phyloP scores from a whole-genome alignment of 192 early-diverging fungal species.

The Fimicolochytrium jonesii region DNA sequence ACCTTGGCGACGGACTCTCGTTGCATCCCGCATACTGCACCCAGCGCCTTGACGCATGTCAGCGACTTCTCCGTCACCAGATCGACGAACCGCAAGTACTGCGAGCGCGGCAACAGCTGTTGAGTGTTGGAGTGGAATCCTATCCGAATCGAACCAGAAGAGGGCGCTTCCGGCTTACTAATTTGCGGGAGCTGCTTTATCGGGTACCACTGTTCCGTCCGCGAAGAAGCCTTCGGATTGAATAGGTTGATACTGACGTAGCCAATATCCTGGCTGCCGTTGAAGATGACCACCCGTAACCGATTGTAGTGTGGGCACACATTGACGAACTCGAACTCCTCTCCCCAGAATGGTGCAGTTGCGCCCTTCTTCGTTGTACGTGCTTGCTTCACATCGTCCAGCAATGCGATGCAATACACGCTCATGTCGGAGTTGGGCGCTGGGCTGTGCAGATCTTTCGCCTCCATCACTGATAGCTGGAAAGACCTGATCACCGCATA shows the following conservation, averaged over 20 bases:
- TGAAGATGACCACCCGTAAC: conserved; percentile 28
- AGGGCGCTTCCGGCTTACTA: not conserved
- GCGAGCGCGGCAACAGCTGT: conserved; percentile 27
- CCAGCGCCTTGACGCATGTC: conserved; percentile 32
- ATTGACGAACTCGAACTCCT: conserved; percentile 34
- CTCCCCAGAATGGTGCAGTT: conserved; percentile 46
- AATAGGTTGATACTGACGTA: conserved; percentile 35
- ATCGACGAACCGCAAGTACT: conserved; percentile 31
- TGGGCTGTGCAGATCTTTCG: conserved; percentile 30
- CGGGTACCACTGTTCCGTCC: conserved; percentile 37
- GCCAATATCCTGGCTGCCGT: conserved; percentile 36
- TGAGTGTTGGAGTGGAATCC: conserved; percentile 28
- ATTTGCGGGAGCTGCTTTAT: conserved; percentile 22
- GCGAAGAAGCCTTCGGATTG: conserved; percentile 12
- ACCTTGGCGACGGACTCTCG: conserved; percentile 39
- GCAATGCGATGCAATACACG: conserved; percentile 35
- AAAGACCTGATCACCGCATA: conserved; percentile 15
- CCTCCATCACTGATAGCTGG: conserved; percentile 34
- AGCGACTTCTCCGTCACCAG: conserved; percentile 39
- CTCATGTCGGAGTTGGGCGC: conserved; percentile 1
- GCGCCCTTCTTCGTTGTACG: conserved; percentile 33
- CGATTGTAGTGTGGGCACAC: conserved; percentile 31
- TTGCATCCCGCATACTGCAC: conserved; percentile 19
- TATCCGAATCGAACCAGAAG: conserved; percentile 31
- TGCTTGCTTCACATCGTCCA: conserved; percentile 44